These are phyloP conservation scores for Coemansia sp. DNA, from an alignment of 192 early-diverging fungal species.

Conservation along the genomic window DNA sequence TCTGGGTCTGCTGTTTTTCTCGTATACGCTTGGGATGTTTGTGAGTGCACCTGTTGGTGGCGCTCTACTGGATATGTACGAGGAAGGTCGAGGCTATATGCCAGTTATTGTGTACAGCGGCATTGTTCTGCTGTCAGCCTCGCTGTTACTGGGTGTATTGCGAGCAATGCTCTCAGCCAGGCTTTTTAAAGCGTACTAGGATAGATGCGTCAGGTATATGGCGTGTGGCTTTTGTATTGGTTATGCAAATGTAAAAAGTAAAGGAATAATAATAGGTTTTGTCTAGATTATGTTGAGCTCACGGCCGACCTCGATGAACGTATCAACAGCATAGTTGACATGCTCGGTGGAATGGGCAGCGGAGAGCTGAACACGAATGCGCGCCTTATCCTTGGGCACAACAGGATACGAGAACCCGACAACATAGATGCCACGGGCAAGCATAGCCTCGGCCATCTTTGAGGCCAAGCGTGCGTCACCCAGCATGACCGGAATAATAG, in stretches of 20 bases:
- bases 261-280: too few species aligned
- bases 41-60: constrained; percentile 25
- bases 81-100: constrained; percentile 14
- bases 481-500: constrained; percentile 58
- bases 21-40: constrained; percentile 16
- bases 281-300: constrained; percentile 28
- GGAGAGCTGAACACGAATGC: constrained; percentile 58
- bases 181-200: too few species aligned
- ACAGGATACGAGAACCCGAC: constrained; percentile 60
- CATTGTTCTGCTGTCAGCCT: background rate
- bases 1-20: constrained; percentile 23
- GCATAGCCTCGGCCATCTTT: constrained; percentile 53
- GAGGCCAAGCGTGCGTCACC: constrained; percentile 54
- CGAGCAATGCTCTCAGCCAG: background rate
- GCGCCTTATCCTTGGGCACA: constrained; percentile 54
- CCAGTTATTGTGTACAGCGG: constrained; percentile 29
- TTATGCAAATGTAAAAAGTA: too few species aligned
- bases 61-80: constrained; percentile 26
- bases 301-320: constrained; percentile 53
- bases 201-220: too few species aligned
- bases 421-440: constrained; percentile 54
- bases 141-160: constrained; percentile 1
- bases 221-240: background rate
- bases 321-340: constrained; percentile 51
- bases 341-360: constrained; percentile 52